Evolutionary conservation across 257 asterid species (phyloP), one percentile per base, ranked within the genome.

Genomic region (Galeopsis tetrahit): DNA sequence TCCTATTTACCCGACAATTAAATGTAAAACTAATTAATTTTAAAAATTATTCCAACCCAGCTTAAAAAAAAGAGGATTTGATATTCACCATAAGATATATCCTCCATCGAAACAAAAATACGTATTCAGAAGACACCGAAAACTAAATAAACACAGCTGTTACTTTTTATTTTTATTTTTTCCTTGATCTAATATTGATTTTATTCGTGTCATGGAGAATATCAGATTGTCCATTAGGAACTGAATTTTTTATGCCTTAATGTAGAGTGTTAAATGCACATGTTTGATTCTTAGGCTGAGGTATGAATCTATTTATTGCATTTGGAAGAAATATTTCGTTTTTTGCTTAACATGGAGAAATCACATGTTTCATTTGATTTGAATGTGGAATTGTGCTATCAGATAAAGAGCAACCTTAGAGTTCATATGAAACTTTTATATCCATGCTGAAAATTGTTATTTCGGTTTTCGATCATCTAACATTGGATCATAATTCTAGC

Each of bases 371-470:
- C 55, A 55, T 55, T 63, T 38, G 21, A 17, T 69, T 39, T 56
- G 56, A 42, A 70, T 40, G 58, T 57, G 31, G 75, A 28, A 53
- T 40, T 28, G 7, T 17, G 38, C 62, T n/a, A 15, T 72, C 49
- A 38, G 35, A 44, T 46, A 17, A 63, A 66, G 32, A 66, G 15
- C 14, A 48, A 28, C 4, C 4, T 15, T 40, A n/a, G 28, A 42
- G 15, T 66, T 43, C 44, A 21, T 53, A 15, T 38, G 2, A 56
- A n/a, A 10, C 51, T 39, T 39, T 39, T 8, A 46, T 15, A 65
- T 49, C 31, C 15, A 10, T 60, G 33, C 64, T 57, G 63, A 57
- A 4, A 28, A 48, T 43, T 58, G 67, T 39, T 61, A 28, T 15
- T 52, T 63, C 34, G 11, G 32, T 17, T 70, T 42, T 36, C 48